Evolutionary conservation across 2,329 filamentous ascomycete genomes (phyloP), one percentile per base, ranked within the genome.

Genomic region (Ophiostoma sp.): DNA sequence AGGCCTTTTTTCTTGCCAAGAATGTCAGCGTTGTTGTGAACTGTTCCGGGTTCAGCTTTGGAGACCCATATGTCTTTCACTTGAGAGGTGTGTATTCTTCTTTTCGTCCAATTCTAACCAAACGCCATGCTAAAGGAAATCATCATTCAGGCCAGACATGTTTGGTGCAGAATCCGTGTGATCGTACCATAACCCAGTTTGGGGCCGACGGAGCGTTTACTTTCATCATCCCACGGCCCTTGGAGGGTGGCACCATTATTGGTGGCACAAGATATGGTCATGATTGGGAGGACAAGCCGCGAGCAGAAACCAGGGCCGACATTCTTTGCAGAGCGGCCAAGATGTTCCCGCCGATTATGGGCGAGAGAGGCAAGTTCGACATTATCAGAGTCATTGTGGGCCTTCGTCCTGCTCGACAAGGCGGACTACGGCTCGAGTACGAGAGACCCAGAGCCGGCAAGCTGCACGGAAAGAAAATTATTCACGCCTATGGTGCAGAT

Each of bases 241-340:
- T 89, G 25, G 83, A 87, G 25, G 89, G 89, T 0, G 90, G 89
- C 0, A 91, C 89, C 0, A 83, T 91, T 39, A 86, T 91, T 19
- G 90, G 89, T 1, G 89, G 89, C 0, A 92, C 89, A 1, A 91
- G 90, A 77, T 86, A 91, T 77, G 83, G 85, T 0, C 80, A 86
- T 64, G 83, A 90, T 77, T 89, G 86, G 86, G 82, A 86, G 45
- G 79, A 83, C 0, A 81, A 83, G 22, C 85, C 88, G 0, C 86
- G 83, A 0, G 74, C 76, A 1, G 83, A 85, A 64, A 85, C 85
- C 0, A 79, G 88, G 17, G 78, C 82, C 50, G 78, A 77, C 36
- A 78, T 91, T 11, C 82, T 91, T 3, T 33, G 70, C 33, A 73
- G 39, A 9, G 70, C 61, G 7, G 70, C 70, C 19, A 36, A 66